A percentile compares a stretch with the other conserved stretches of the same genome.
Evolutionary conservation across 805 yeast species (phyloP).

Genomic region (Nakazawaea peltata): DNA sequence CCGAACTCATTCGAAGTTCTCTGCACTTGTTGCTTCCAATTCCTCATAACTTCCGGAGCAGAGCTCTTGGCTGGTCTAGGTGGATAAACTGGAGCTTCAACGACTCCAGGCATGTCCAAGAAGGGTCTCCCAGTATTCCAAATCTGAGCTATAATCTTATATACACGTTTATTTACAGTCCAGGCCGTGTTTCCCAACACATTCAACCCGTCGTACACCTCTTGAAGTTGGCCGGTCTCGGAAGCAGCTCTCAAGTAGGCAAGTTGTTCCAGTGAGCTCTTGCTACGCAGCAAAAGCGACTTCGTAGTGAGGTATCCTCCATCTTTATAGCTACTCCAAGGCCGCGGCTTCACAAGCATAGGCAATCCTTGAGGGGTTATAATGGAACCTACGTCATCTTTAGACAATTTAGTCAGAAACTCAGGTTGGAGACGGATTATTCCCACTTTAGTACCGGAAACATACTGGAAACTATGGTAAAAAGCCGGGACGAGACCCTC

Average conservation of each 20-base stretch:
- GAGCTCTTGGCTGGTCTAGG: constrained; percentile 45
- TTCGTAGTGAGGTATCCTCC: constrained; percentile 80
- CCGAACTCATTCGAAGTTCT: constrained; percentile 52
- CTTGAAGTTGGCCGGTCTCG: constrained; percentile 52
- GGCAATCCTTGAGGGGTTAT: constrained; percentile 82
- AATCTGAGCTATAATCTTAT: constrained; percentile 59
- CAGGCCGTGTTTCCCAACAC: constrained; percentile 84
- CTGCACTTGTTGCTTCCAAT: constrained; percentile 59
- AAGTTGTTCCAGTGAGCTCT: constrained; percentile 79
- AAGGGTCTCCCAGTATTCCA: constrained; percentile 85
- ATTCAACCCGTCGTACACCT: constrained; percentile 73
- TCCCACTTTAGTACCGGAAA: constrained; percentile 73
- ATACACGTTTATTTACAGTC: constrained; percentile 76
- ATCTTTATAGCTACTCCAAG: constrained; percentile 73
- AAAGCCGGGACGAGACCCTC: constrained; percentile 82
- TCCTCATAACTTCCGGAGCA: constrained; percentile 64
- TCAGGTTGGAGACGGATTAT: constrained; percentile 68
- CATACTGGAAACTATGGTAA: constrained; percentile 78
- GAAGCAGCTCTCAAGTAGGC: constrained; percentile 87
- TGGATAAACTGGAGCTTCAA: constrained; percentile 39
- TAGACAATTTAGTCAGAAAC: constrained; percentile 57
- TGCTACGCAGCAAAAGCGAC: constrained; percentile 62
- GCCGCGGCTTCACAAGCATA: constrained; percentile 85
- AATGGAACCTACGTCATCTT: constrained; percentile 54
- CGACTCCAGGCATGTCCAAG: constrained; percentile 59